Evolutionary conservation across 2,329 filamentous ascomycete species (phyloP).

Genomic region (Aspergillus arachidicola): DNA sequence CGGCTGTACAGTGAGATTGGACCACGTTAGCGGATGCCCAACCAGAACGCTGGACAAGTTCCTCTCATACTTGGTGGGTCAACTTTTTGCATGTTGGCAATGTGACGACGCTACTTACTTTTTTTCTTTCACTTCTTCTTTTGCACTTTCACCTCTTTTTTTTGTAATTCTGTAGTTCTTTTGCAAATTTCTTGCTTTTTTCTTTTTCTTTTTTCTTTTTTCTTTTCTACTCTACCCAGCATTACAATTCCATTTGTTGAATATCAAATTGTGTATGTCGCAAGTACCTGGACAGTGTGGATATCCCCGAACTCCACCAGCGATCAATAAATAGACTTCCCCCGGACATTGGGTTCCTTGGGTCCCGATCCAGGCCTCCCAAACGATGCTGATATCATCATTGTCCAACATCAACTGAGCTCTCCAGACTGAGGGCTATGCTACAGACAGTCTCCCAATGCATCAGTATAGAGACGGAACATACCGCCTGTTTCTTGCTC

Average conservation of each 20-base stretch:
- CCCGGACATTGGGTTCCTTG: not conserved
- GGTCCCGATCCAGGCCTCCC: not conserved
- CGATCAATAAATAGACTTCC: conserved; percentile 2
- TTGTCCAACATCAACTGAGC: not conserved
- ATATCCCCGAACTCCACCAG: not conserved
- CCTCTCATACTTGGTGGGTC: not conserved
- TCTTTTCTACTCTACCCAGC: not conserved
- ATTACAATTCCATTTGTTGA: not conserved
- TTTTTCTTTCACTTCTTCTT: conserved; percentile 8
- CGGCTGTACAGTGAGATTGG: conserved; percentile 3
- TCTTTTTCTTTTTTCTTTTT: not conserved
- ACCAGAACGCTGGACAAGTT: conserved; percentile 1
- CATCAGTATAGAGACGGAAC: not conserved
- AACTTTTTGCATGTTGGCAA: conserved; percentile 6
- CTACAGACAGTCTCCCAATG: not conserved
- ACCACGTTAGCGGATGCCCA: conserved; percentile 10
- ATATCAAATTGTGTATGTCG: too few species aligned
- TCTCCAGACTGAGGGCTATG: not conserved
- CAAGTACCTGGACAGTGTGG: not conserved
- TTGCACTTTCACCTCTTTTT: not conserved
- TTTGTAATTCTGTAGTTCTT: not conserved
- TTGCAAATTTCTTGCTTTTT: not conserved
- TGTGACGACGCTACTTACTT: conserved; percentile 11
- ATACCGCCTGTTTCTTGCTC: not conserved
- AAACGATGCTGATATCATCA: conserved; percentile 2